phyloP scores from a whole-genome alignment of 441 rosid genomes.

The Daphne laureola region DNA sequence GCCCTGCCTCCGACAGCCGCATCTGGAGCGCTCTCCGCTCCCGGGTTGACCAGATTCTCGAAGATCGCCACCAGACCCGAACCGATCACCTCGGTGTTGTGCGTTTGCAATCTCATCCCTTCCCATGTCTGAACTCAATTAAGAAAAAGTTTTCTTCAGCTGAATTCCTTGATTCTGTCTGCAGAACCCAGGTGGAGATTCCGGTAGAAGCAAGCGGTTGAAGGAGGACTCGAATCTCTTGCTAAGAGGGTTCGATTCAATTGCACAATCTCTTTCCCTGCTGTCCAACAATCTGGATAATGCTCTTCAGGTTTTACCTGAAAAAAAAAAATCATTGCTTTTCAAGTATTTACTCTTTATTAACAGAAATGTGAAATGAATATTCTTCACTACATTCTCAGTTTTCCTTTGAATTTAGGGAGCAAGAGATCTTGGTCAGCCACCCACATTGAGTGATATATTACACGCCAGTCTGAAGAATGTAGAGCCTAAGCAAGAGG shows the following conservation, averaged over 20 bases:
- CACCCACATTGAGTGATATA: conserved; percentile 68
- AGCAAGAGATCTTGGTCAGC: conserved; percentile 67
- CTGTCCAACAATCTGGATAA: conserved; percentile 68
- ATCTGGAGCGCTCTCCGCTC: conserved; percentile 25
- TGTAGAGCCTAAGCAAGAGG: conserved; percentile 26
- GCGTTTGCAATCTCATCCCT: background rate
- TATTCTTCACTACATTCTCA: background rate
- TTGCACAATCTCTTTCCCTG: conserved; percentile 59
- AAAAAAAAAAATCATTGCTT: background rate
- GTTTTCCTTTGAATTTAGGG: conserved; percentile 36
- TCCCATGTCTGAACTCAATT: too few relatives aligned
- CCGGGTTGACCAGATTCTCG: conserved; percentile 25
- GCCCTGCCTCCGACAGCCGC: conserved; percentile 27
- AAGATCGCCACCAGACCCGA: conserved; percentile 10
- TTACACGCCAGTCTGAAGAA: conserved; percentile 39
- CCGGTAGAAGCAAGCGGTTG: conserved; percentile 30
- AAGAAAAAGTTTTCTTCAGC: too few relatives aligned
- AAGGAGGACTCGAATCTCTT: conserved; percentile 76
- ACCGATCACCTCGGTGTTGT: background rate
- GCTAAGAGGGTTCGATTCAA: conserved; percentile 80
- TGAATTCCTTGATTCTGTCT: too few relatives aligned
- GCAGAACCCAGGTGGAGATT: too few relatives aligned
- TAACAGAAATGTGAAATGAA: background rate
- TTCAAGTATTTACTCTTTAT: background rate
- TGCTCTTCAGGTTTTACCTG: conserved; percentile 67